A percentile compares a stretch with the other conserved stretches of the same genome.
Conservation (phyloP, 1,139 yeast genomes). For the Hemisphaericaspora xylanilytica region DNA sequence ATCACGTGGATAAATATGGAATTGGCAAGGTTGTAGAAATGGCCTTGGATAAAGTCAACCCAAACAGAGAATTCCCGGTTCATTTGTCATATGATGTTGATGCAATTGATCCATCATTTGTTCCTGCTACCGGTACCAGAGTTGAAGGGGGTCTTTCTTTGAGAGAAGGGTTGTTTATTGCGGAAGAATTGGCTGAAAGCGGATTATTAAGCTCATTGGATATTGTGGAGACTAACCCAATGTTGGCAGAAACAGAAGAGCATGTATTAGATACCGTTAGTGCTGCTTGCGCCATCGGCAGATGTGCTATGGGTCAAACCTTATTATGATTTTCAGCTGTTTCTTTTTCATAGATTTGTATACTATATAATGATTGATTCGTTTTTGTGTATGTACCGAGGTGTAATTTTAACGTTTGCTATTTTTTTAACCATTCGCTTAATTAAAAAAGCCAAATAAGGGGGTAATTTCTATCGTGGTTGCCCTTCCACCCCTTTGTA, state of each 20-base stretch:
- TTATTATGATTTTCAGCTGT: constrained; percentile 48
- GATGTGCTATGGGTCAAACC: constrained; percentile 94
- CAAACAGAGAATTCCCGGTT: constrained; percentile 70
- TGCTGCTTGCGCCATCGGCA: constrained; percentile 87
- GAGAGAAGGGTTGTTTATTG: constrained; percentile 90
- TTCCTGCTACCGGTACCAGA: constrained; percentile 97
- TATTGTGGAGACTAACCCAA: constrained; percentile 92
- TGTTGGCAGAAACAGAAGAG: constrained; percentile 72
- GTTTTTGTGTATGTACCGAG: background rate
- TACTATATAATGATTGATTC: background rate
- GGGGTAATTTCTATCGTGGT: too few relatives aligned
- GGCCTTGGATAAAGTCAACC: constrained; percentile 82
- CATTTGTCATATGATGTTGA: constrained; percentile 95
- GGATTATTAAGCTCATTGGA: constrained; percentile 86
- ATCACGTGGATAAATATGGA: constrained; percentile 92
- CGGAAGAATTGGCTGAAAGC: constrained; percentile 87
- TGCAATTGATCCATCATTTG: constrained; percentile 91
- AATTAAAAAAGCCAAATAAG: background rate
- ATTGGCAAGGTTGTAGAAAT: constrained; percentile 87
- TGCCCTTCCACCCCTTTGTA: too few relatives aligned
- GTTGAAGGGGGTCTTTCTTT: constrained; percentile 94
- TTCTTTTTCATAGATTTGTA: background rate
- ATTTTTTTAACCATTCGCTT: too few relatives aligned
- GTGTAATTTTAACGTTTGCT: background rate
- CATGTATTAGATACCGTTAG: constrained; percentile 83